Percentiles rank a stretch among this genome's conserved stretches.
Evolutionary conservation across 257 asterid species (phyloP).

Genomic region (Parsonsia alboflavescens): DNA sequence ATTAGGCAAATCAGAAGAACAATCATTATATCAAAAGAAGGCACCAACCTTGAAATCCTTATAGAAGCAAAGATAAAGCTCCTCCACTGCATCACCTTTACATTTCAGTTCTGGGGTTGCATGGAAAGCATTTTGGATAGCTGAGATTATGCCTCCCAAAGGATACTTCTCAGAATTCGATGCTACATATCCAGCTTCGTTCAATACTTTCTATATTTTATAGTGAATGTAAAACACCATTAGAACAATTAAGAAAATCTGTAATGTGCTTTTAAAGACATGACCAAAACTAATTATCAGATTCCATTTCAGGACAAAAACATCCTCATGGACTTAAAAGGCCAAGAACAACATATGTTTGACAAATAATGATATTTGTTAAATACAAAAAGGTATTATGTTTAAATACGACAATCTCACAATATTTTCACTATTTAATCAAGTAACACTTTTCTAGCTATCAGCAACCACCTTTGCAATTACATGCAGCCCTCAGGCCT

Average conservation of each 20-base stretch:
- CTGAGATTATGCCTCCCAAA: slow-evolving; percentile 64
- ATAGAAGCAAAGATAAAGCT: slow-evolving; percentile 72
- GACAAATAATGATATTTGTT: neutral
- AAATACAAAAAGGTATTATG: neutral
- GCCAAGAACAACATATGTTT: neutral
- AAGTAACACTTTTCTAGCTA: neutral
- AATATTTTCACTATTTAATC: neutral
- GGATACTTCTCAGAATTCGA: slow-evolving; percentile 89
- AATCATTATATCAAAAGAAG: neutral
- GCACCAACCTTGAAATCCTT: slow-evolving; percentile 75
- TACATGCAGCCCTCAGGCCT: neutral
- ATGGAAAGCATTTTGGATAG: slow-evolving; percentile 81
- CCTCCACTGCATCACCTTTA: slow-evolving; percentile 67
- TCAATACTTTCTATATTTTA: slow-evolving; percentile 56
- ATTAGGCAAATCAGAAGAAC: neutral
- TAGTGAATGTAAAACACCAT: neutral
- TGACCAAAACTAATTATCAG: neutral
- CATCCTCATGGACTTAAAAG: neutral
- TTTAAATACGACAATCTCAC: neutral
- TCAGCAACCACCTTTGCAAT: neutral
- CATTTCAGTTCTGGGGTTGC: slow-evolving; percentile 70
- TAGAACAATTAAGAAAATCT: neutral
- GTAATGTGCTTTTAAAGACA: neutral
- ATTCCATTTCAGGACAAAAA: neutral
- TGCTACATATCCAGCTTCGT: slow-evolving; percentile 74